Evolutionary conservation across 805 yeast species (phyloP), one percentile per base, ranked within the genome.

Genomic region (Candida quercuum): DNA sequence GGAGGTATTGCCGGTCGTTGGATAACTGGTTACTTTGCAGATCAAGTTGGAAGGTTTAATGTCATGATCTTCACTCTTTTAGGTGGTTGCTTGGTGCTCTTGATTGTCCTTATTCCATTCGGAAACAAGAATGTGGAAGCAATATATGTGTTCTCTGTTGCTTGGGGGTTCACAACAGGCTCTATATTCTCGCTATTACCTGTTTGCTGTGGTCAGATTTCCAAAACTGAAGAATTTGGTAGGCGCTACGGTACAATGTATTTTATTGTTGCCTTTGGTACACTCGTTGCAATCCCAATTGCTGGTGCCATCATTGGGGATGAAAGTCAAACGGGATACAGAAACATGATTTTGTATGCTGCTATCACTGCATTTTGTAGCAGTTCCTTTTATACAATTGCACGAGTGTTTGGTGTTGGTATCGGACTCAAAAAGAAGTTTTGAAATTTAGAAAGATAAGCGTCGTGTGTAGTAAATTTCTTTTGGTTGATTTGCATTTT

Each of bases 131-230:
- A 45, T n/a, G n/a, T n/a, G n/a, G 61, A 39, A 16, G 65, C 53
- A n/a, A 56, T 58, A 47, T 69, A 59, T 42, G 69, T 61, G 3
- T 74, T 74, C 44, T 59, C 75, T 12, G 65, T 60, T 1, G 45
- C 69, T 7, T 75, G 69, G 57, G 84, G 83, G 5, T 66, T 76
- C 36, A 61, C 67, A 41, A 68, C 78, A 9, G 75, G 79, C 6
- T 69, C 81, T 3, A 69, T 75, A 1, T 65, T 76, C 45, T 67
- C 81, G 4, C 53, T 76, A 37, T 63, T 74, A 31, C 81, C 82
- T 7, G 78, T 75, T 3, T 73, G 81, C 46, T 66, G 78, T 42
- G 79, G 77, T 2, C 77, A 76, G 40, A 72, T 78, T 25, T 72
- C 79, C 16, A 70, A 68, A 36, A 67, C 71, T 11, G 71, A 72